phyloP scores from a whole-genome alignment of 805 yeast species.

The Danielia oregonensis region DNA sequence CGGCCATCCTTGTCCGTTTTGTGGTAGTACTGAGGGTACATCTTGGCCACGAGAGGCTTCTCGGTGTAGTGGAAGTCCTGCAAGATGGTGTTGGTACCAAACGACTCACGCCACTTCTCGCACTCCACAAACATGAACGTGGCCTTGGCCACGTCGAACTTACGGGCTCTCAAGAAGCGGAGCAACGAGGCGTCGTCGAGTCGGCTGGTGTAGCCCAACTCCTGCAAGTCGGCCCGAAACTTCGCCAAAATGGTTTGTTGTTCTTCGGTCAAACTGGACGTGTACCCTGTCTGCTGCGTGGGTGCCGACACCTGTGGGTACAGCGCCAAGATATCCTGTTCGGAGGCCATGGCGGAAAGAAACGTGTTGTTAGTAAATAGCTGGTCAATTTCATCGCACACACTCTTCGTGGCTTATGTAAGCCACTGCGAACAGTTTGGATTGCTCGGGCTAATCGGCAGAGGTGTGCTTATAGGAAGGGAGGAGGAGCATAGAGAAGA shows the following conservation, averaged over 20 bases:
- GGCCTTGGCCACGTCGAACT: constrained; percentile 80
- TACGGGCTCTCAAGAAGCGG: constrained; percentile 92
- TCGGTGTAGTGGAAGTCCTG: constrained; percentile 89
- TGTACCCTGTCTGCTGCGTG: constrained; percentile 66
- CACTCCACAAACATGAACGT: constrained; percentile 79
- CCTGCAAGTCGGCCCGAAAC: constrained; percentile 54
- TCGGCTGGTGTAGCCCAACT: constrained; percentile 68
- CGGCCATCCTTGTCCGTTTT: constrained; percentile 96
- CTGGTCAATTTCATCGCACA: too few species aligned
- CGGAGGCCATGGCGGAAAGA: constrained; percentile 20
- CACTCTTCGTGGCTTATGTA: too few species aligned
- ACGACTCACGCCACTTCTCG: constrained; percentile 88
- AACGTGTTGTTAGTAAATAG: too few species aligned
- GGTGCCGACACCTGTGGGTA: constrained; percentile 69
- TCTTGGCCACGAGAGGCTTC: constrained; percentile 82
- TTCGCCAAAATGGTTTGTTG: constrained; percentile 60
- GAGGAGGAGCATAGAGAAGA: too few species aligned
- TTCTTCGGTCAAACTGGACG: constrained; percentile 70
- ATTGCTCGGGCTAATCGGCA: too few species aligned
- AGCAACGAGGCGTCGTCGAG: constrained; percentile 80
- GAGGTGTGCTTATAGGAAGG: too few species aligned
- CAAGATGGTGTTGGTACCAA: constrained; percentile 82
- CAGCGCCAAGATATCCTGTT: constrained; percentile 46
- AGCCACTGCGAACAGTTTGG: too few species aligned
- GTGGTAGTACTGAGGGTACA: constrained; percentile 96